Evolutionary conservation across 1,284 basidiomycete species (phyloP), one percentile per base, ranked within the genome.

Genomic region (Sporisorium reilianum): DNA sequence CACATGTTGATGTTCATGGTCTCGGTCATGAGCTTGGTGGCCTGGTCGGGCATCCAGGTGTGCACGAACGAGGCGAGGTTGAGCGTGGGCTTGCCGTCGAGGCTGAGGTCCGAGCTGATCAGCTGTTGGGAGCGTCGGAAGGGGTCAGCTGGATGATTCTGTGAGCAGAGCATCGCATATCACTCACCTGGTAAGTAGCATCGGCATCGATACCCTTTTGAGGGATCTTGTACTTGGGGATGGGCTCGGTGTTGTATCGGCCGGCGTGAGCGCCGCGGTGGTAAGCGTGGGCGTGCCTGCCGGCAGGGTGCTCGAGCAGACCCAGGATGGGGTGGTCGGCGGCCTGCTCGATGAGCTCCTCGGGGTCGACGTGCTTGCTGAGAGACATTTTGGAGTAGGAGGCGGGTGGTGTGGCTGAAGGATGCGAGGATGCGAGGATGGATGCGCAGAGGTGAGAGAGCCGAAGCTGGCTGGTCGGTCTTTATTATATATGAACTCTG

Each of bases 41-140:
- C 79, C 55, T 77, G 55, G 25, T 75, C 60, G n/a, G 90, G 89
- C 86, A 90, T 85, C 89, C 90, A 92, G 0, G 85, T 86, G 78
- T 86, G 83, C 0, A 86, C 86, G 54, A 86, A 87, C 18, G 82
- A 84, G 10, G 95, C 95, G 28, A 97, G 87, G 86, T 97, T 97
- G 72, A 93, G 86, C 36, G 89, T 86, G 1, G 90, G 91, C 30
- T 89, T 90, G 9, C 93, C 93, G 84, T 95, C 94, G 34, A 95
- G 89, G 18, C 26, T 53, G 22, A 83, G 70, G 57, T 84, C 83
- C 77, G 94, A 92, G 80, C 92, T 92, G 63, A 97, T 90, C 63
- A 96, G 86, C 84, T 93, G 91, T 81, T 94, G 93, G 0, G 22
- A 38, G 10, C 5, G 23, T 6, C 20, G 2, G n/a, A 5, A 23